These are phyloP conservation scores for Punica granatum DNA, from an alignment of 345 rosid species.

Conservation along the genomic window DNA sequence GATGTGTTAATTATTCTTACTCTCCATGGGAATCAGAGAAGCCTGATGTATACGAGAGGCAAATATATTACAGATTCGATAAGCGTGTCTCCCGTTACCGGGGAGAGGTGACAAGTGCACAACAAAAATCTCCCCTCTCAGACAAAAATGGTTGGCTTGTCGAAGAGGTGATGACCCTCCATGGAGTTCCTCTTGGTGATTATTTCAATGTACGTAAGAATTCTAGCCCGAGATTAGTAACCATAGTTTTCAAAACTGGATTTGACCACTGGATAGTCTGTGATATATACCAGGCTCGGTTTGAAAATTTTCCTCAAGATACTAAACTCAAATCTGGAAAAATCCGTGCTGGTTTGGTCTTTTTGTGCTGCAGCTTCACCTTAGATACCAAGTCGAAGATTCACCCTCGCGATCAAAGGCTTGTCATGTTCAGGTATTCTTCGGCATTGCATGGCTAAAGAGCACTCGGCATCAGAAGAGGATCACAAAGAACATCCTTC, in stretches of 20 bases:
- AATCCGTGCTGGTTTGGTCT: constrained; percentile 2
- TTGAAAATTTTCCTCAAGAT: not conserved
- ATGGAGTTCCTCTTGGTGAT: constrained; percentile 91
- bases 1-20: constrained; percentile 74
- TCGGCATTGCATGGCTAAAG: constrained; percentile 91
- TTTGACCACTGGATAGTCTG: not conserved
- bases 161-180: constrained; percentile 92
- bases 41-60: constrained; percentile 69
- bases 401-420: constrained; percentile 43
- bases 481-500: constrained; percentile 61
- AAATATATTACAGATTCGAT: constrained; percentile 71
- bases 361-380: constrained; percentile 54
- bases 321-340: not conserved
- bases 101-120: constrained; percentile 93
- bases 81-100: constrained; percentile 64
- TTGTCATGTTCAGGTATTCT: constrained; percentile 47
- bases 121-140: constrained; percentile 60
- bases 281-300: not conserved
- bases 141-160: constrained; percentile 73
- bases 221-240: not conserved
- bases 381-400: constrained; percentile 77
- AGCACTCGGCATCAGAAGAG: constrained; percentile 76
- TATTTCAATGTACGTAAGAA: constrained; percentile 52
- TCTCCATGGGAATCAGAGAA: constrained; percentile 93
- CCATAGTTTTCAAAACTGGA: not conserved